These are phyloP conservation scores for Dipodascopsis tothii DNA, from an alignment of 805 yeast species.

Conservation along the genomic window DNA sequence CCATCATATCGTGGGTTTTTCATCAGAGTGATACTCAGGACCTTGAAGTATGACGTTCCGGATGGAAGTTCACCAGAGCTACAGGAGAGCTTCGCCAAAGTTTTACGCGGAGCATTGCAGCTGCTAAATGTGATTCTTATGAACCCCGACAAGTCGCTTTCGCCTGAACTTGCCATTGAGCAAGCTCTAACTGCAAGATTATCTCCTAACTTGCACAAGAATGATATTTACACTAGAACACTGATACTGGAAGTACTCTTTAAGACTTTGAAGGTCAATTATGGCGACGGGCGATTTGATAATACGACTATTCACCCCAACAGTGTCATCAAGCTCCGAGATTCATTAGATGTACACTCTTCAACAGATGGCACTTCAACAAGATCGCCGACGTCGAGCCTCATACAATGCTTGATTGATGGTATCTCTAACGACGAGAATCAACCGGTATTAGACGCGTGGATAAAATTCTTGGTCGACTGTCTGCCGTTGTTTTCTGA, in stretches of 20 bases:
- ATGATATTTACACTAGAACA: conserved; percentile 22
- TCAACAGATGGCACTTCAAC: conserved; percentile 3
- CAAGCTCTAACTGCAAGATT: conserved; percentile 19
- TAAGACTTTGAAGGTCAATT: conserved; percentile 19
- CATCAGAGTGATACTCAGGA: conserved; percentile 19
- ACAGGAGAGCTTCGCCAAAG: conserved; percentile 19
- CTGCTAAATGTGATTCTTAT: conserved; percentile 17
- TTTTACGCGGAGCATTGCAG: conserved; percentile 21
- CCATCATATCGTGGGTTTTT: conserved; percentile 22
- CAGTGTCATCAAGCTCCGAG: conserved; percentile 21
- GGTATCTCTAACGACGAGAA: conserved; percentile 43
- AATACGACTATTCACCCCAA: conserved; percentile 14
- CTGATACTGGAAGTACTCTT: conserved; percentile 18
- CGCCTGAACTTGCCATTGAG: conserved; percentile 19
- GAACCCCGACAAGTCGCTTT: conserved; percentile 8
- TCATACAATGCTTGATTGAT: conserved; percentile 39
- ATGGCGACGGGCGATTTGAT: conserved; percentile 10
- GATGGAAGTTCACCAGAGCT: conserved; percentile 19
- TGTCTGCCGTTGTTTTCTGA: conserved; percentile 46
- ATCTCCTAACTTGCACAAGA: conserved; percentile 13
- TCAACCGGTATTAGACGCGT: conserved; percentile 39
- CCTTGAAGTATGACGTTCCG: conserved; percentile 20
- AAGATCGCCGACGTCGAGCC: conserved; percentile 18
- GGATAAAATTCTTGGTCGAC: conserved; percentile 46
- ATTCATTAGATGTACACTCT: conserved; percentile 9